These are phyloP conservation scores for Amauroascus niger DNA, from an alignment of 2,329 filamentous ascomycete genomes.

Conservation along the genomic window DNA sequence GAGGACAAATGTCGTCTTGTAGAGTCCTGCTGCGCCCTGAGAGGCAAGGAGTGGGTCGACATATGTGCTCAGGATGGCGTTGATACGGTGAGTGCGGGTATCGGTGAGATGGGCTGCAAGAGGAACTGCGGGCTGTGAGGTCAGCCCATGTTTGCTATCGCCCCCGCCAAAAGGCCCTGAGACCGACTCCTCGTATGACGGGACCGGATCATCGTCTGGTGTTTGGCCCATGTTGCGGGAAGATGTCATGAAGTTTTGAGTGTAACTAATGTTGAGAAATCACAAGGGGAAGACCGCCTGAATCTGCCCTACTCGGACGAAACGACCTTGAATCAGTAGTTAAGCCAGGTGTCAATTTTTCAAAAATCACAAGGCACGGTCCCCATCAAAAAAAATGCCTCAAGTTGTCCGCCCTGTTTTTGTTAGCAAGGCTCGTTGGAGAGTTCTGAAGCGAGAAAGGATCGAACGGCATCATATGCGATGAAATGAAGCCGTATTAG, in stretches of 20 bases:
- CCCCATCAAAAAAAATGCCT: slow-evolving; percentile 2
- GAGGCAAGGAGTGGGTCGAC: slow-evolving; percentile 36
- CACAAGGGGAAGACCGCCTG: neutral
- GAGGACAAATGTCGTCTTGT: slow-evolving; percentile 37
- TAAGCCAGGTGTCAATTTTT: too few relatives aligned
- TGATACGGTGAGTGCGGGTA: slow-evolving; percentile 34
- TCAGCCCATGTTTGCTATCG: slow-evolving; percentile 26
- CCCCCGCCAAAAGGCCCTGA: slow-evolving; percentile 9
- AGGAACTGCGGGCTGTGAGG: slow-evolving; percentile 13
- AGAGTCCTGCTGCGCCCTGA: slow-evolving; percentile 35
- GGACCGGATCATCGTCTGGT: slow-evolving; percentile 25
- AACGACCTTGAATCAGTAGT: neutral
- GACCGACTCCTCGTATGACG: slow-evolving; percentile 28
- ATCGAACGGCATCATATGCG: neutral
- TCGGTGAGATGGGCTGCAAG: slow-evolving; percentile 27
- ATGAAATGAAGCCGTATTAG: too few relatives aligned
- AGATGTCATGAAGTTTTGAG: neutral
- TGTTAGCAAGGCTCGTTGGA: too few relatives aligned
- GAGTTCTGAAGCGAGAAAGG: neutral
- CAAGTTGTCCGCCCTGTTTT: neutral
- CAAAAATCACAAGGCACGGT: neutral
- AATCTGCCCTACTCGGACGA: neutral
- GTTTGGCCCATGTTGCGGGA: neutral
- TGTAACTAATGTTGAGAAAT: too few relatives aligned
- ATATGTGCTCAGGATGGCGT: slow-evolving; percentile 30